Base-by-base conservation (phyloP, 2,329 filamentous ascomycete genomes). In the Colletotrichum liriopes region DNA sequence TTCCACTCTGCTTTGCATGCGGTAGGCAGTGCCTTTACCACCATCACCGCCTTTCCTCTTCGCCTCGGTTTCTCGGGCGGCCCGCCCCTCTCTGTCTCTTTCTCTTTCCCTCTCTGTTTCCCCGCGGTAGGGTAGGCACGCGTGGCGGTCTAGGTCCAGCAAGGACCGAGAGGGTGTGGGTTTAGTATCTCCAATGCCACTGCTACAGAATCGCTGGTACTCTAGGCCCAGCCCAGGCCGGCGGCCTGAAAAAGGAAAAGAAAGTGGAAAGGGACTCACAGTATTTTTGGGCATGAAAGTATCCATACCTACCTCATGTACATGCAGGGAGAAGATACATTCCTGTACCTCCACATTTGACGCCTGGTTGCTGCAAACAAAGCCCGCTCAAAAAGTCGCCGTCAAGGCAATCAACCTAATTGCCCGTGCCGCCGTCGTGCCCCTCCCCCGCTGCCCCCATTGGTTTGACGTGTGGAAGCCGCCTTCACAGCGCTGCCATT, bases 401-500 rank as follows among this genome's bases (percentile, higher is more conserved):
- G 56, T 59, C 23, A 12, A 20, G 18, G 41, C 26, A 32, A 26
- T 54, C 49, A 29, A 32, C 35, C 47, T 52, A 29, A 12, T 41
- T 51, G 59, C 59, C 59, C 32, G 5, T 61, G 43, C 29, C 45
- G 45, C n/a, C 43, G 26, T n/a, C 9, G n/a, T 61, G 37, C 47
- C 65, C 65, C 65, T 67, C 65, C 65, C 45, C 56, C 65, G 29
- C 56, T 51, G n/a, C 65, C 65, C 56, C 56, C 56, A 32, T 67
- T 20, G 49, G 29, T 35, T 55, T 18, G 29, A 35, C 29, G 29
- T 61, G 14, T 47, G 23, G 11, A 32, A 52, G 39, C 7, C 49
- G 37, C 37, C 49, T 20, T 52, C 54, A 56, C 12, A 39, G 32
- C 5, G 32, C 52, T 39, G n/a, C 32, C 32, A 35, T n/a, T 23